These are phyloP conservation scores for Thecamonas trahens DNA, from an alignment of 78 protist species.

Conservation along the genomic window DNA sequence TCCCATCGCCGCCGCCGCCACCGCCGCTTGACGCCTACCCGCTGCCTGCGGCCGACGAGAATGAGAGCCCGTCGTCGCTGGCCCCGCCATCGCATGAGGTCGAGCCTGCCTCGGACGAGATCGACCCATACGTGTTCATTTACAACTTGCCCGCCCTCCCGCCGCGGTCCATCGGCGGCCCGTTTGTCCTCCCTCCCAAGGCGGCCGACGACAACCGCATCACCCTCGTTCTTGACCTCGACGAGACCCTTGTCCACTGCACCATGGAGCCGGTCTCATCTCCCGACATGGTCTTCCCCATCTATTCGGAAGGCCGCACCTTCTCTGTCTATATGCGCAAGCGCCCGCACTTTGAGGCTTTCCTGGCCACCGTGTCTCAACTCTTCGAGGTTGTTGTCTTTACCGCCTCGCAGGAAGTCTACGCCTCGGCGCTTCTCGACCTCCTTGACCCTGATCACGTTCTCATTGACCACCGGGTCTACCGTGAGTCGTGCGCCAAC, in stretches of 20 bases:
- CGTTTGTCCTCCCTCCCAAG: too few relatives aligned
- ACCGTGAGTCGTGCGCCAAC: conserved; percentile 71
- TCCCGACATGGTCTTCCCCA: conserved; percentile 8
- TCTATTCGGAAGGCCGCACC: background rate
- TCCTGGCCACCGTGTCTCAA: conserved; percentile 29
- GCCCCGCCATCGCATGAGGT: too few relatives aligned
- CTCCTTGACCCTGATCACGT: conserved; percentile 55
- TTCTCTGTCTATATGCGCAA: conserved; percentile 11
- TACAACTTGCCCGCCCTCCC: too few relatives aligned
- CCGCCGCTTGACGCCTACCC: too few relatives aligned
- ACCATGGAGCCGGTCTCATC: background rate
- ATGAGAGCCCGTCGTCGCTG: too few relatives aligned
- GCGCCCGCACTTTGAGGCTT: conserved; percentile 66
- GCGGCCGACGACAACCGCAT: too few relatives aligned
- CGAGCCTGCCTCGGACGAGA: too few relatives aligned
- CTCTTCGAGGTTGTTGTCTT: conserved; percentile 76
- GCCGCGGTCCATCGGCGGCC: too few relatives aligned
- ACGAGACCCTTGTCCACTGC: conserved; percentile 83
- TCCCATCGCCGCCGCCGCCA: too few relatives aligned
- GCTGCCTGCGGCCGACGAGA: too few relatives aligned
- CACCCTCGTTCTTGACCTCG: conserved; percentile 81
- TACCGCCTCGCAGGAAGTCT: conserved; percentile 82
- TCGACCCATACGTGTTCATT: too few relatives aligned
- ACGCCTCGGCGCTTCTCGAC: conserved; percentile 72
- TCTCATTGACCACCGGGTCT: conserved; percentile 51